Evolutionary conservation across 2,329 filamentous ascomycete species (phyloP).

Genomic region (Fusarium fujikuroi): DNA sequence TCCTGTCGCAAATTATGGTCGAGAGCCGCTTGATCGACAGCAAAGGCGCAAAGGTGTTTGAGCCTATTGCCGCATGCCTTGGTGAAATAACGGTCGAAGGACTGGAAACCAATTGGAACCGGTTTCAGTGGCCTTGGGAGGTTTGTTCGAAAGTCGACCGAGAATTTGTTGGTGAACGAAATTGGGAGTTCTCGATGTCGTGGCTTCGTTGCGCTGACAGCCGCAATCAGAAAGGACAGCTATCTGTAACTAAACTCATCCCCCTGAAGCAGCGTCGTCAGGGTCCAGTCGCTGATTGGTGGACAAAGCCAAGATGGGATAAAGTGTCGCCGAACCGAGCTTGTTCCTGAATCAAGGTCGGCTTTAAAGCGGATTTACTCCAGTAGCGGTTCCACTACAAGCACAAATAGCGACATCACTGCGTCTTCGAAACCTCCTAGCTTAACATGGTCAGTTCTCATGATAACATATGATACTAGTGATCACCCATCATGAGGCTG

Average conservation of each 20-base stretch:
- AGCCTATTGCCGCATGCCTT: conserved; percentile 40
- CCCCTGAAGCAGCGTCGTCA: conserved; percentile 35
- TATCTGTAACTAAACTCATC: conserved; percentile 42
- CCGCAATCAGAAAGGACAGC: conserved; percentile 45
- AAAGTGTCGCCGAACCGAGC: conserved; percentile 41
- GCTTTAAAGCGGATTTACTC: conserved; percentile 8
- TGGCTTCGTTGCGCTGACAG: conserved; percentile 24
- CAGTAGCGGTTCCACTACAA: not conserved
- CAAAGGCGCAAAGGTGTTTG: conserved; percentile 28
- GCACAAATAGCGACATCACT: not conserved
- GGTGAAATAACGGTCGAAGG: not conserved
- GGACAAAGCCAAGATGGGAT: conserved; percentile 26
- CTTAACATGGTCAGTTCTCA: not conserved
- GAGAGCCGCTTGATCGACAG: conserved; percentile 28
- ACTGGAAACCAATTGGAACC: conserved; percentile 25
- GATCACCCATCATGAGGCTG: too few relatives aligned
- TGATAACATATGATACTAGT: not conserved
- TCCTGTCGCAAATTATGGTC: conserved; percentile 29
- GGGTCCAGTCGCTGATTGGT: conserved; percentile 41
- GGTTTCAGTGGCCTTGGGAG: conserved; percentile 12
- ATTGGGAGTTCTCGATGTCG: conserved; percentile 27
- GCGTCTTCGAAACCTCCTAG: not conserved
- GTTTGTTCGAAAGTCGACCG: conserved; percentile 11
- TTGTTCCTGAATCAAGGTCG: conserved; percentile 5
- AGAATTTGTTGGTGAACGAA: conserved; percentile 10